Base-by-base conservation (phyloP, 176 grass and related monocot species). In the Phragmites australis region DNA sequence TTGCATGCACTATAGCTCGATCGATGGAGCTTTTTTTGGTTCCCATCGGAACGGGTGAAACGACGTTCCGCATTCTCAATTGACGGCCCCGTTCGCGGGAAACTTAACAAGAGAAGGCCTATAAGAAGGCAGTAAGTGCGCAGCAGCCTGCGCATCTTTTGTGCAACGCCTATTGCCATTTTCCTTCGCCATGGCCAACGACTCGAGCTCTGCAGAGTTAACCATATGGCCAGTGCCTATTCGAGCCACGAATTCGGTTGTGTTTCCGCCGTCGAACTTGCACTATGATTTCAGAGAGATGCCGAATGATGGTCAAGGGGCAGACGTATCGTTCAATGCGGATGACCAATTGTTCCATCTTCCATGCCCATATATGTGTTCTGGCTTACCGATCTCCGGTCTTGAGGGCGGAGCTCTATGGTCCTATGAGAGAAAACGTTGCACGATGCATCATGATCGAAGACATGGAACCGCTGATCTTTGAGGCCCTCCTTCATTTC, bases 401-500 rank as follows among this genome's bases (percentile, higher is more conserved):
- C 6, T 90, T 86, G 48, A 68, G 29, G 51, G 88, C 88, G 0
- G 78, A 79, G 79, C 67, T 90, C 31, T 82, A 86, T n/a, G 73
- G 88, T 23, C 65, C 56, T 4, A 51, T 86, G 19, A 90, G 67
- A 17, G 88, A 90, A 10, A 68, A 82, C 0, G 58, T 12, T 13
- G 51, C 52, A 5, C 26, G 44, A 3, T 45, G 23, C 22, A 90
- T 90, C 58, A 29, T 43, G 59, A 82, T 90, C 37, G 63, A 82
- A 0, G 88, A 86, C 54, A 90, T 86, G 78, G 83, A 90, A 43
- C 83, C 78, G 6, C 8, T 30, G 4, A 81, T 86, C 34, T 90
- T 90, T 1, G 68, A 90, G 83, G 66, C 67, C 0, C 79, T 90
- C 0, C 88, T 90, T 22, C 74, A 83, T 57, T 90, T 72, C 70